These are phyloP conservation scores for Fusarium pseudoanthophilum DNA, from an alignment of 2,329 filamentous ascomycete genomes.

Conservation along the genomic window DNA sequence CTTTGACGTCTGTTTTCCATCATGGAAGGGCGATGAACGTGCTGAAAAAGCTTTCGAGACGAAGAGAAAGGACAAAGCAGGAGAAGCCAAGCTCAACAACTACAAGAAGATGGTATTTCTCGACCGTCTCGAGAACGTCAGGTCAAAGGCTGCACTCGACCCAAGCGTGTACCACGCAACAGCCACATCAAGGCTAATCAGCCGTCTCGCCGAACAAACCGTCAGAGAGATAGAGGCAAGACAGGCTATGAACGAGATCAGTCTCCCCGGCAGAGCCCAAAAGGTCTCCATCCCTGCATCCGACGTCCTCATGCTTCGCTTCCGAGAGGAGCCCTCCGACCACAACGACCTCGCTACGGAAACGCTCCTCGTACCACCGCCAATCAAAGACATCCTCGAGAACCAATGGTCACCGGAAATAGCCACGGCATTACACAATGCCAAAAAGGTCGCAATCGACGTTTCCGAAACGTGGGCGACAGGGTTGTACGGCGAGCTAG, in stretches of 20 bases:
- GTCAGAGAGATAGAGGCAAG: background rate
- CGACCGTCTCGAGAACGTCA: slow-evolving; percentile 20
- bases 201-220: slow-evolving; percentile 18
- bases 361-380: slow-evolving; percentile 31
- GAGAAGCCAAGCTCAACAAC: background rate
- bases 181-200: slow-evolving; percentile 14
- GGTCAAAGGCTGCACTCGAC: background rate
- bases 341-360: slow-evolving; percentile 14
- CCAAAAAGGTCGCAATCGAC: slow-evolving; percentile 45
- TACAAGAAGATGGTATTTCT: slow-evolving; percentile 39
- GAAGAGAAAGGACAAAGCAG: background rate
- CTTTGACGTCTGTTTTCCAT: slow-evolving; percentile 46
- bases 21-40: slow-evolving; percentile 27
- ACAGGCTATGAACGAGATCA: slow-evolving; percentile 33
- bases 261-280: slow-evolving; percentile 41
- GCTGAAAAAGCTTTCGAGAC: slow-evolving; percentile 26
- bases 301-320: slow-evolving; percentile 46
- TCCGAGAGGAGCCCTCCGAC: slow-evolving; percentile 32
- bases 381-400: slow-evolving; percentile 42
- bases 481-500: slow-evolving; percentile 33
- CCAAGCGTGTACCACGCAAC: slow-evolving; percentile 34
- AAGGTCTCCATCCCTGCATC: slow-evolving; percentile 38
- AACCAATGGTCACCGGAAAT: slow-evolving; percentile 46
- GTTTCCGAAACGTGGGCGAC: slow-evolving; percentile 43
- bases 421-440: slow-evolving; percentile 40